phyloP scores from a whole-genome alignment of 2,329 filamentous ascomycete species.

The Alternaria brassicae region DNA sequence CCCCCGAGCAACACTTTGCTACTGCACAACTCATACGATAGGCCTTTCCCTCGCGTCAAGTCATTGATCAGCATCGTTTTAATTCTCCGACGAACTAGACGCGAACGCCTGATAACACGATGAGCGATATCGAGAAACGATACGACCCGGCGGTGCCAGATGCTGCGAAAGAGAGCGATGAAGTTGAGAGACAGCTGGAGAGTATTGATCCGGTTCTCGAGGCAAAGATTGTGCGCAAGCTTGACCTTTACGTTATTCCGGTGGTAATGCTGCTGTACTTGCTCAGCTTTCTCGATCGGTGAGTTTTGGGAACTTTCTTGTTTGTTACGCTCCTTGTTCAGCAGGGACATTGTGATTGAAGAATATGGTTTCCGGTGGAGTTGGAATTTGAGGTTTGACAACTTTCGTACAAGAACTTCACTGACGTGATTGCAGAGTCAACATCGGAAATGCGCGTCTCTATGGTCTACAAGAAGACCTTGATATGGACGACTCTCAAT shows the following conservation, averaged over 20 bases:
- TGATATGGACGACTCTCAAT: constrained; percentile 67
- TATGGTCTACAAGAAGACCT: constrained; percentile 70
- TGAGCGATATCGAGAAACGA: constrained; percentile 41
- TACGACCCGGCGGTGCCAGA: constrained; percentile 20
- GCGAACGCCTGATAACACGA: constrained; percentile 15
- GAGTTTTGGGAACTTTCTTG: constrained; percentile 31
- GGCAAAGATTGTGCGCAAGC: constrained; percentile 67
- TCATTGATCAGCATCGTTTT: constrained; percentile 7
- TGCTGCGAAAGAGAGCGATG: constrained; percentile 30
- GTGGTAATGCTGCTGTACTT: constrained; percentile 74
- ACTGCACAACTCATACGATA: not conserved
- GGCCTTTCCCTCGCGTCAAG: not conserved
- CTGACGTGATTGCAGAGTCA: constrained; percentile 55
- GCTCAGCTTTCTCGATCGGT: constrained; percentile 77
- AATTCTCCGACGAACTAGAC: constrained; percentile 1
- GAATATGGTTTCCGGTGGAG: not conserved
- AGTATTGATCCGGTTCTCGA: constrained; percentile 54
- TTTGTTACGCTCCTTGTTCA: not conserved
- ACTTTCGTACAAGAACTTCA: not conserved
- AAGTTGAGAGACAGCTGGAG: constrained; percentile 36
- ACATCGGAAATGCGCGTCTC: constrained; percentile 73
- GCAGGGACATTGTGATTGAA: not conserved
- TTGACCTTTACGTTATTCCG: constrained; percentile 70
- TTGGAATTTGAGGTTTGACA: not conserved
- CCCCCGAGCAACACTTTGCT: not conserved